Evolutionary conservation across 1,284 basidiomycete genomes (phyloP), one percentile per base, ranked within the genome.

Genomic region (Ustilago hordei): DNA sequence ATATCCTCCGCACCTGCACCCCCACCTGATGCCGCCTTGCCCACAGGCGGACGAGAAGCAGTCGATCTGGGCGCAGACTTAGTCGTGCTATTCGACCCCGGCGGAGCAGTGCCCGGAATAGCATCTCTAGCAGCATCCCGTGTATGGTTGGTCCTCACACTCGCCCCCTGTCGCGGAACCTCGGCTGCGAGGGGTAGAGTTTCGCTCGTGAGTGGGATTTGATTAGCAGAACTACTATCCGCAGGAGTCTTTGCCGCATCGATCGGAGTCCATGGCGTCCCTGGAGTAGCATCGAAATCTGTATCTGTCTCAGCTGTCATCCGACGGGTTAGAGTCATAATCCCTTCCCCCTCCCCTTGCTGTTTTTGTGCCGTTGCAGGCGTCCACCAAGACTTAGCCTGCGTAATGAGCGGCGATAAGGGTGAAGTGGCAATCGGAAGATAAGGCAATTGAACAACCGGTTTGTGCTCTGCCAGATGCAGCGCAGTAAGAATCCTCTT

Each of bases 351-450:
- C 3, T 64, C 60, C 17, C 50, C 66, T 3, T 64, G 56, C 12
- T 64, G 56, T 23, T 64, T 56, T 8, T 55, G 58, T 9, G 74
- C 55, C 13, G 63, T 17, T 8, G 58, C 54, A 1, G 60, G 45
- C 13, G 66, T 65, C 75, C 75, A 78, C 75, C 75, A 78, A 6
- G 60, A 61, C 61, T 72, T 78, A n/a, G 55, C 60, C 15, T 68
- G 64, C 8, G 36, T 55, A 0, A 43, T 53, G 3, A 83, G 81
- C 4, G 86, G 86, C 19, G 83, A 84, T 8, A 85, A 78, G 0
- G 96, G 95, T 0, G 93, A 92, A 0, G 94, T 98, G 0, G 95
- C 95, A 68, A 95, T 98, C 12, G 96, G 95, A 0, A 85, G 61
- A 54, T 97, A 97, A 82, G 92, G 92, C 0, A 95, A 93, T 83